phyloP scores from a whole-genome alignment of 306 rosid species.

The Cicer yamashitae region DNA sequence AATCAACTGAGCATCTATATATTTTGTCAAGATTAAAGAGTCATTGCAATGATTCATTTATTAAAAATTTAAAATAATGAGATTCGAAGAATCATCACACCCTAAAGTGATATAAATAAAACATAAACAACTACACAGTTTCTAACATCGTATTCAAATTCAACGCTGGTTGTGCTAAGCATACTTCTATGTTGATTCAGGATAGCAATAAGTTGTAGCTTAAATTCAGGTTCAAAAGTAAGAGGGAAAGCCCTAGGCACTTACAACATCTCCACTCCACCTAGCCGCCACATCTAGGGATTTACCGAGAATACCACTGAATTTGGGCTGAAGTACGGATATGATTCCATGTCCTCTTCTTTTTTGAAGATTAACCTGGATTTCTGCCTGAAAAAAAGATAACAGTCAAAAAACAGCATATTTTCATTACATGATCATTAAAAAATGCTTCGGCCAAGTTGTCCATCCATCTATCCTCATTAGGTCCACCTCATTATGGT shows the following conservation, averaged over 20 bases:
- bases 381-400: conserved; percentile 73
- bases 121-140: conserved; percentile 14
- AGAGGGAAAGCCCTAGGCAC: conserved; percentile 49
- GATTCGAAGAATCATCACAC: conserved; percentile 2
- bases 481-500: conserved; percentile 33
- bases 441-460: conserved; percentile 15
- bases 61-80: conserved; percentile 11
- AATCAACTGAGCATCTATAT: conserved; percentile 4
- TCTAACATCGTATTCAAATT: conserved; percentile 25
- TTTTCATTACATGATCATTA: conserved; percentile 10
- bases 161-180: neutral
- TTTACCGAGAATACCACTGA: conserved; percentile 94
- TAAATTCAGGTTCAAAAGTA: conserved; percentile 34
- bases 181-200: conserved; percentile 24
- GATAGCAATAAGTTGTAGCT: conserved; percentile 21
- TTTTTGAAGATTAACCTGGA: conserved; percentile 87
- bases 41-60: neutral
- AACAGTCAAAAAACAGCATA: conserved; percentile 32
- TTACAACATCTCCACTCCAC: conserved; percentile 99
- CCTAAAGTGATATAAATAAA: conserved; percentile 1
- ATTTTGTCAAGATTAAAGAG: conserved; percentile 19
- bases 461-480: too few relatives aligned
- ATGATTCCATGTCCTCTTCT: conserved; percentile 94
- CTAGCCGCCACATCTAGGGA: conserved; percentile 90
- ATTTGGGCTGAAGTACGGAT: conserved; percentile 84